Percentiles rank a stretch among this genome's conserved stretches.
These are phyloP conservation scores for Calonectria leucothoes DNA, from an alignment of 2,329 filamentous ascomycete species.

Conservation along the genomic window DNA sequence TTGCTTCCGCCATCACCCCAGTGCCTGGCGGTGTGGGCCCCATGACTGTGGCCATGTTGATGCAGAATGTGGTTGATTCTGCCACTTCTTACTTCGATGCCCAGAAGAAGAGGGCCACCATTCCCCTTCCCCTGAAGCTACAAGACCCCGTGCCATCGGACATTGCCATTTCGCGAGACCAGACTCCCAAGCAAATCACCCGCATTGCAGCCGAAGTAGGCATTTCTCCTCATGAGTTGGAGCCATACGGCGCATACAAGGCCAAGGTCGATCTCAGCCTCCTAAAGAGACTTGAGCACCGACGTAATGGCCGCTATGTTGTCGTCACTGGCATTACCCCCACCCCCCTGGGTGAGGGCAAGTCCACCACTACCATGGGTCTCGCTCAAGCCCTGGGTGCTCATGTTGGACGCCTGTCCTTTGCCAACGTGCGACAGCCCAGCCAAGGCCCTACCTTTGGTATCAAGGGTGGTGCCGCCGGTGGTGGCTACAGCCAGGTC, in stretches of 20 bases:
- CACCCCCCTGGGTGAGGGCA: slow-evolving; percentile 95
- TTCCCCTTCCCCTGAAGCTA: slow-evolving; percentile 85
- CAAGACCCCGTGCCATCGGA: slow-evolving; percentile 90
- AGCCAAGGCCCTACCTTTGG: slow-evolving; percentile 98
- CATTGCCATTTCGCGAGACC: slow-evolving; percentile 89
- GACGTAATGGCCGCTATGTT: slow-evolving; percentile 89
- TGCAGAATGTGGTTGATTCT: slow-evolving; percentile 94
- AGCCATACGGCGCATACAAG: slow-evolving; percentile 95
- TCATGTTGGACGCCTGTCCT: slow-evolving; percentile 87
- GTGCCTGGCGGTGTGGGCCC: slow-evolving; percentile 97
- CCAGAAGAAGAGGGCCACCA: slow-evolving; percentile 83
- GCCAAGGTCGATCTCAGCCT: slow-evolving; percentile 91
- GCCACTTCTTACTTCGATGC: slow-evolving; percentile 84
- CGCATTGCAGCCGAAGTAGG: slow-evolving; percentile 87
- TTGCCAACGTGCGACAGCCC: slow-evolving; percentile 97
- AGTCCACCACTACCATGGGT: slow-evolving; percentile 98
- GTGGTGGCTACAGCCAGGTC: slow-evolving; percentile 98
- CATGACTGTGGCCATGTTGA: slow-evolving; percentile 98
- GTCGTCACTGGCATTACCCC: slow-evolving; percentile 96
- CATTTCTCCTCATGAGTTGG: slow-evolving; percentile 87
- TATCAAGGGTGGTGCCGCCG: slow-evolving; percentile 97
- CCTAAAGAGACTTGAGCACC: slow-evolving; percentile 86
- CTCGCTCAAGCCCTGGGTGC: slow-evolving; percentile 92
- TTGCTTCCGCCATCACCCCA: slow-evolving; percentile 93
- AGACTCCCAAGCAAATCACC: slow-evolving; percentile 92